phyloP scores from a whole-genome alignment of 2,329 filamentous ascomycete genomes.

The Monosporascus sp. region DNA sequence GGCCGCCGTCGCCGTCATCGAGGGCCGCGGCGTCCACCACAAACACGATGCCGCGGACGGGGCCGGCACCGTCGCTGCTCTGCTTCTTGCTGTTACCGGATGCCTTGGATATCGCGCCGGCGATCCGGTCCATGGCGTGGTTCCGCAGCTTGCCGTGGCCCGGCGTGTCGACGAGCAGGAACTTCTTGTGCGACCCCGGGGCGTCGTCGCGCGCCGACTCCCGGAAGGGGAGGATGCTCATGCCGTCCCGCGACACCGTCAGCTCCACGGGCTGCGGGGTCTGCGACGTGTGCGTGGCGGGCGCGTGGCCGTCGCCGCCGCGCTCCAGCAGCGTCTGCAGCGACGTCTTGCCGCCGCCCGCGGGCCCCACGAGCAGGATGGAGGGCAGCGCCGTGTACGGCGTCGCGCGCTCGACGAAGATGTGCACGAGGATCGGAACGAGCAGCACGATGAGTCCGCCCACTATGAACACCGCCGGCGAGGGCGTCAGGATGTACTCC shows the following conservation, averaged over 20 bases:
- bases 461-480: constrained; percentile 57
- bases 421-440: constrained; percentile 73
- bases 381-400: constrained; percentile 67
- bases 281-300: constrained; percentile 53
- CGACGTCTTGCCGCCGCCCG: constrained; percentile 80
- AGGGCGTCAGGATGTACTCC: constrained; percentile 56
- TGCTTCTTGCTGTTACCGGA: background rate
- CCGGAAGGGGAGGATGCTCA: constrained; percentile 39
- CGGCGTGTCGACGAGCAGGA: constrained; percentile 81
- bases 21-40: constrained; percentile 79
- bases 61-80: constrained; percentile 3
- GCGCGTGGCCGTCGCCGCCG: constrained; percentile 33
- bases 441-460: constrained; percentile 67
- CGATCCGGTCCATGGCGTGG: constrained; percentile 53
- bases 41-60: constrained; percentile 65
- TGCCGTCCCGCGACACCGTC: constrained; percentile 42
- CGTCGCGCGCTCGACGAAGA: constrained; percentile 63
- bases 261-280: constrained; percentile 48
- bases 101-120: constrained; percentile 8
- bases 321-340: constrained; percentile 71
- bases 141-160: constrained; percentile 91
- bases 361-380: constrained; percentile 76
- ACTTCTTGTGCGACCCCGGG: constrained; percentile 58
- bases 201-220: constrained; percentile 51
- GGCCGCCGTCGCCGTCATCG: constrained; percentile 38